These are phyloP conservation scores for Candida pseudoviswanathii DNA, from an alignment of 1,139 yeast genomes.

Conservation along the genomic window DNA sequence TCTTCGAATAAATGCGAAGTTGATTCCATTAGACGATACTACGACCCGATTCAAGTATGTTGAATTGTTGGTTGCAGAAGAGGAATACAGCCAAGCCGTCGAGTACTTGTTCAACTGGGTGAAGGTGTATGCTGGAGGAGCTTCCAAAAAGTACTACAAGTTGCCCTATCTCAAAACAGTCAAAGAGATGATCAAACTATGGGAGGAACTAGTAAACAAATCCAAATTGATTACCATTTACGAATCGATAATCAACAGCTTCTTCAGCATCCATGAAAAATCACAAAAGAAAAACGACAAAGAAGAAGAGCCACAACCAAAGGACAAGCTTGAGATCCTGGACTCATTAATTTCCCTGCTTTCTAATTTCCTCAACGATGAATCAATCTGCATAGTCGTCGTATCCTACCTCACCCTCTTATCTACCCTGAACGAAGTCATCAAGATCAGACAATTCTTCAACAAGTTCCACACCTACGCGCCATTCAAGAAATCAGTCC, in stretches of 20 bases:
- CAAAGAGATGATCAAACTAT: slow-evolving; percentile 21
- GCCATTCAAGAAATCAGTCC: slow-evolving; percentile 38
- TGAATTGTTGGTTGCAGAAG: slow-evolving; percentile 26
- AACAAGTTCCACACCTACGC: slow-evolving; percentile 40
- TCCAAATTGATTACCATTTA: slow-evolving; percentile 14
- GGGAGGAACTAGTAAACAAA: slow-evolving; percentile 17
- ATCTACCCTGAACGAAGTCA: slow-evolving; percentile 10
- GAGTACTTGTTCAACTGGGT: slow-evolving; percentile 33
- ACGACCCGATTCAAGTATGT: slow-evolving; percentile 46
- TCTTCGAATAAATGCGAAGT: slow-evolving; percentile 43
- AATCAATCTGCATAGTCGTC: slow-evolving; percentile 31
- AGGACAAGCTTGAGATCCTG: slow-evolving; percentile 7
- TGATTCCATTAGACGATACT: slow-evolving; percentile 45
- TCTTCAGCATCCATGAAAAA: slow-evolving; percentile 21
- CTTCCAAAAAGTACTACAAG: slow-evolving; percentile 11
- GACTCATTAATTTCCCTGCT: slow-evolving; percentile 15
- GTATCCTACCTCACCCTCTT: slow-evolving; percentile 21
- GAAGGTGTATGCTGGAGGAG: slow-evolving; percentile 26
- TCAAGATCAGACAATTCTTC: slow-evolving; percentile 27
- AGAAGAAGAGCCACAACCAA: slow-evolving; percentile 5
- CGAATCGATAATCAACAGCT: slow-evolving; percentile 21
- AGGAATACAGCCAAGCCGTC: slow-evolving; percentile 24
- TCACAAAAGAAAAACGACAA: slow-evolving; percentile 8
- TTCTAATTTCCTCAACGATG: slow-evolving; percentile 29
- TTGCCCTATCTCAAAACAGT: slow-evolving; percentile 20